Percentiles rank a stretch among this genome's conserved stretches.
phyloP scores from a whole-genome alignment of 2,329 filamentous ascomycete genomes.

The Colletotrichum chrysophilum region DNA sequence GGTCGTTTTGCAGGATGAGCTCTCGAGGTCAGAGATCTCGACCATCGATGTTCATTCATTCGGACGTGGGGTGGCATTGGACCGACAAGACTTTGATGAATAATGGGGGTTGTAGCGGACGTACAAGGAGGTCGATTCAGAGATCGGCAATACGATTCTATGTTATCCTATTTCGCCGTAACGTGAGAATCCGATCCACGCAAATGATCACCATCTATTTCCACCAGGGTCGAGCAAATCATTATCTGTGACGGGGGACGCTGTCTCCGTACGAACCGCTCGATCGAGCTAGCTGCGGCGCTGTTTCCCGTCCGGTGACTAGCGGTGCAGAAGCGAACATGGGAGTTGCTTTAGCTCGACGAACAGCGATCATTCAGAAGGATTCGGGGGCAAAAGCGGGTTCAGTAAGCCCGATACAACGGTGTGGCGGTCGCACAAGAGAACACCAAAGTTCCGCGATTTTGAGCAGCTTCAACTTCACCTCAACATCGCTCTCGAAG shows the following conservation, averaged over 20 bases:
- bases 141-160: no score
- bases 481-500: neutral
- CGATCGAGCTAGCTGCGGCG: neutral
- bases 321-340: neutral
- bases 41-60: neutral
- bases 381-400: neutral
- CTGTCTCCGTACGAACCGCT: neutral
- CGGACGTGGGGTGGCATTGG: neutral
- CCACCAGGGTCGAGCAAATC: neutral
- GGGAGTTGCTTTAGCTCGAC: neutral
- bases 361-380: neutral
- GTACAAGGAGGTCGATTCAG: no score
- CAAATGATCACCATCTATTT: neutral
- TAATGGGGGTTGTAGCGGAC: no score
- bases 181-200: no score
- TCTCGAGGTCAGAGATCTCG: neutral
- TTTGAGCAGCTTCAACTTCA: neutral
- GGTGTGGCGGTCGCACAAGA: neutral
- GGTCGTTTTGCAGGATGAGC: neutral
- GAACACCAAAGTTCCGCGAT: no score
- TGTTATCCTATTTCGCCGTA: fast-evolving
- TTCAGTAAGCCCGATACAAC: neutral
- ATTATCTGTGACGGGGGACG: no score
- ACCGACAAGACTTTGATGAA: neutral
- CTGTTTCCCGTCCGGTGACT: neutral